Evolutionary conservation across 2,329 filamentous ascomycete genomes (phyloP).

Genomic region (Arthrobotrys sphaeroides): DNA sequence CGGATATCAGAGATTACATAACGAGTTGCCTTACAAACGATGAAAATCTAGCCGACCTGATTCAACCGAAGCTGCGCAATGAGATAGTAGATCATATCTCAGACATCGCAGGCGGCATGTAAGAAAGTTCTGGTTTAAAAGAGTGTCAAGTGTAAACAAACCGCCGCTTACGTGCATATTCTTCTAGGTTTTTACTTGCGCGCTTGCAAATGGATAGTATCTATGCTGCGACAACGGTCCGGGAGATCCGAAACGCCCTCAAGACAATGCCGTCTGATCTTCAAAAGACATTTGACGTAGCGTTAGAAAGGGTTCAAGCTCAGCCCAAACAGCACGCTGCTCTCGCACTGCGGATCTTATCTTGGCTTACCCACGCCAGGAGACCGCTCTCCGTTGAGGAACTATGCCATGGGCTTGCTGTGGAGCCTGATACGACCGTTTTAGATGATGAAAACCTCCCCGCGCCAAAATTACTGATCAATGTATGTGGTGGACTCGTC

Average conservation of each 20-base stretch:
- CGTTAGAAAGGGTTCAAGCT: constrained; percentile 25
- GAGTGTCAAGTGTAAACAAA: too few species aligned
- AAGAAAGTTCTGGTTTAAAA: not conserved
- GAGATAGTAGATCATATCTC: constrained; percentile 42
- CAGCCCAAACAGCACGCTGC: constrained; percentile 39
- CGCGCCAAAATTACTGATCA: constrained; percentile 34
- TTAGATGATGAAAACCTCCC: constrained; percentile 36
- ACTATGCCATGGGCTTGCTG: constrained; percentile 27
- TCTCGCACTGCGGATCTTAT: constrained; percentile 17
- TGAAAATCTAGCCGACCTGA: constrained; percentile 33
- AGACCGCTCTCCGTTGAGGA: constrained; percentile 28
- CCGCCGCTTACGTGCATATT: not conserved
- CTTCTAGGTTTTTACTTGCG: constrained; percentile 32
- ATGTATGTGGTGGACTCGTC: constrained; percentile 36
- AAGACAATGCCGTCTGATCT: constrained; percentile 44
- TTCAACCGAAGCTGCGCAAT: constrained; percentile 33
- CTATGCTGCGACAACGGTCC: constrained; percentile 25
- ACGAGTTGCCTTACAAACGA: constrained; percentile 30
- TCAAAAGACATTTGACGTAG: constrained; percentile 35
- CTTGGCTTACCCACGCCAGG: constrained; percentile 36
- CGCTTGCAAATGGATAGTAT: constrained; percentile 37
- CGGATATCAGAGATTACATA: constrained; percentile 38
- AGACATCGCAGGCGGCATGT: constrained; percentile 33
- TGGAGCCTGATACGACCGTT: constrained; percentile 21
- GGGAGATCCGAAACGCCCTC: constrained; percentile 38